Base-by-base conservation (phyloP, 2,329 filamentous ascomycete species). In the Aureobasidium sp. region DNA sequence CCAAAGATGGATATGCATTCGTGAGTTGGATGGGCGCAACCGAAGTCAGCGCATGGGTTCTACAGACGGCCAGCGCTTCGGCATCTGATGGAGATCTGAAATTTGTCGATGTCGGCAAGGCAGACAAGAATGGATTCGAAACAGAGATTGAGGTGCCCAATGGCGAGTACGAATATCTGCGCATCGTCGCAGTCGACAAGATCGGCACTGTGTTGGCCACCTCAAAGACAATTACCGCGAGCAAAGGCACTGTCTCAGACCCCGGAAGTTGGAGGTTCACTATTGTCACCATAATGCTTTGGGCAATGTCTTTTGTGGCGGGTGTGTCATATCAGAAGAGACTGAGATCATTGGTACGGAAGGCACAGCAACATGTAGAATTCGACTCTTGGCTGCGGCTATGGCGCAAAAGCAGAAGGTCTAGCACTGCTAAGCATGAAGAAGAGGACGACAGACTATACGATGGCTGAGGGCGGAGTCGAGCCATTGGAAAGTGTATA, bases 1-100 rank as follows among this genome's bases (percentile, higher is more conserved):
- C 27, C 11, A 45, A 5, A 44, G 20, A 65, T 66, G 17, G 69
- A 72, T 2, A 64, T 77, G 3, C 49, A 3, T 62, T 62, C 29
- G 62, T 63, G 20, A 62, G 61, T 48, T 66, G 65, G 65, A 65
- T 63, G 17, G 65, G 65, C 5, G 65, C 65, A 6, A 67, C 65
- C 3, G 64, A 65, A 44, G 61, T 64, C 1, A 48, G 22, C n/a
- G 25, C 27, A 9, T 67, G 65, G 65, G 45, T 60, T 4, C 34
- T 66, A 34, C 48, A 65, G 25, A 59, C 62, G 12, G 51, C 36
- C 6, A 60, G 52, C 5, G 36, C 25, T n/a, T 34, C 31, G 31
- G 61, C 41, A 2, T 12, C 34, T 14, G 39, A 22, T 20, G 44
- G 42, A 48, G 36, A 42, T 1, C 7, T 42, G 9, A 34, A 37